phyloP scores from a whole-genome alignment of 306 rosid species.

The Quercus suber region DNA sequence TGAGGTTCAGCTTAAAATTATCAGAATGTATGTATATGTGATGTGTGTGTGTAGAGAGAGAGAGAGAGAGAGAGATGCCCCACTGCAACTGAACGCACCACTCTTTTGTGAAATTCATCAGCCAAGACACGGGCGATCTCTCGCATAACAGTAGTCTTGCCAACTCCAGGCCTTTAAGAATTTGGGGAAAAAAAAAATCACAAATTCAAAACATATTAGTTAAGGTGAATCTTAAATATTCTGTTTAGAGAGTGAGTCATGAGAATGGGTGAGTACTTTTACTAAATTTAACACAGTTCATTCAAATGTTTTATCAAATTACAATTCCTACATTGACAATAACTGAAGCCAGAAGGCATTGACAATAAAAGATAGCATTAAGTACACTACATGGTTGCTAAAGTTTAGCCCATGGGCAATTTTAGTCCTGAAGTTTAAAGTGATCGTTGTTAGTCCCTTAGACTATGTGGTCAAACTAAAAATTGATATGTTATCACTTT shows the following conservation, averaged over 20 bases:
- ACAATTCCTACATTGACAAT: not conserved
- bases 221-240: not conserved
- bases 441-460: too few species aligned
- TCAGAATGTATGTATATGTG: not conserved
- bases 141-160: slow-evolving; percentile 69
- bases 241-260: not conserved
- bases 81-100: slow-evolving; percentile 32
- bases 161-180: slow-evolving; percentile 69
- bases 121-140: slow-evolving; percentile 66
- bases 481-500: too few species aligned
- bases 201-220: not conserved
- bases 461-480: too few species aligned
- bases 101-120: slow-evolving; percentile 68
- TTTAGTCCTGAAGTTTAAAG: too few species aligned
- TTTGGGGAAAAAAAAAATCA: not conserved
- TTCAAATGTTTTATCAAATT: not conserved
- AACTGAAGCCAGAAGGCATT: slow-evolving; percentile 5
- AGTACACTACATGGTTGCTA: too few species aligned
- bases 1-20: slow-evolving; percentile 2
- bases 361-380: not conserved
- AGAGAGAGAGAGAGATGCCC: not conserved
- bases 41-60: not conserved
- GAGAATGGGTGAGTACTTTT: not conserved
- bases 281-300: slow-evolving; percentile 1
- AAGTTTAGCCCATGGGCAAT: too few species aligned